Percentiles rank a stretch among this genome's conserved stretches.
phyloP scores from a whole-genome alignment of 257 asterid genomes.

The Lantana camara region DNA sequence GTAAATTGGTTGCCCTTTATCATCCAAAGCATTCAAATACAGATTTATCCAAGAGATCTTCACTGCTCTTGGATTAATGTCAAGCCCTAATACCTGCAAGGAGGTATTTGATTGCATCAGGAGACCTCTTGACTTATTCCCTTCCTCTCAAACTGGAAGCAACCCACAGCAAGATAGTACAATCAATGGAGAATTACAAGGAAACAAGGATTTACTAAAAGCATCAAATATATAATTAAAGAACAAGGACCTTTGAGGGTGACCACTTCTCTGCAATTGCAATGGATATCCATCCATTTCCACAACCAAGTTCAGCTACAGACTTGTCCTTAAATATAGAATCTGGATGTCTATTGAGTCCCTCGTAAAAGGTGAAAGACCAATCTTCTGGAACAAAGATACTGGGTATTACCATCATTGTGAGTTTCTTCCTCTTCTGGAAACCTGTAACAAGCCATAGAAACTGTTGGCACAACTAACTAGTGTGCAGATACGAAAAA shows the following conservation, averaged over 20 bases:
- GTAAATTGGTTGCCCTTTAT: constrained; percentile 78
- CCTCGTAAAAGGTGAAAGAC: constrained; percentile 98
- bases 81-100: constrained; percentile 97
- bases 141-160: constrained; percentile 22
- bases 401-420: constrained; percentile 95
- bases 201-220: constrained; percentile 11
- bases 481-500: constrained; percentile 8
- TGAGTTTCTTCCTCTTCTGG: constrained; percentile 79
- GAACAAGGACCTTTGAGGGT: constrained; percentile 67
- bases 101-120: constrained; percentile 27
- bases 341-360: constrained; percentile 93
- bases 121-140: constrained; percentile 22
- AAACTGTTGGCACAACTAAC: constrained; percentile 23
- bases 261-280: constrained; percentile 97
- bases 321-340: constrained; percentile 91
- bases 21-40: constrained; percentile 92
- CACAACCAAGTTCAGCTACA: constrained; percentile 97
- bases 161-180: background rate
- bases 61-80: constrained; percentile 96
- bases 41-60: constrained; percentile 99
- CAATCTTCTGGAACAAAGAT: constrained; percentile 96
- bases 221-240: constrained; percentile 20
- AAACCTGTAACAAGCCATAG: constrained; percentile 46
- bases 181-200: background rate
- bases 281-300: constrained; percentile 99